Evolutionary conservation across 2,329 filamentous ascomycete genomes (phyloP).

Genomic region (Pyrenochaeta sp.): DNA sequence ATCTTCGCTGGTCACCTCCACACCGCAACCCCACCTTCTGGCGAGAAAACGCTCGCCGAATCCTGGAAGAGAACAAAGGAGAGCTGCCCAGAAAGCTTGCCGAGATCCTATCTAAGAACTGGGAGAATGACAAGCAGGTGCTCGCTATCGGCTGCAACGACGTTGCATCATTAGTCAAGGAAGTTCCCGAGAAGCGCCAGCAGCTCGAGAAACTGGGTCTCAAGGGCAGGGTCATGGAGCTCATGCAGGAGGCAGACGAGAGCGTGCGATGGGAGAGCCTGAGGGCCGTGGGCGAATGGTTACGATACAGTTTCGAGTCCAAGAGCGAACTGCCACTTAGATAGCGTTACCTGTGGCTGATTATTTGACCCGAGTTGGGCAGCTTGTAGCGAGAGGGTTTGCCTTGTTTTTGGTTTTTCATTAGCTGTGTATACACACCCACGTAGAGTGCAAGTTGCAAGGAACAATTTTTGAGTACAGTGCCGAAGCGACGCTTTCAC

Average conservation of each 20-base stretch:
- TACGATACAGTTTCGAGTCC: slow-evolving; percentile 66
- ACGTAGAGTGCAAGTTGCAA: slow-evolving; percentile 6
- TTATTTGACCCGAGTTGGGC: too few species aligned
- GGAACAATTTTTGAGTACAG: slow-evolving; percentile 8
- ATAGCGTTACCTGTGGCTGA: too few species aligned
- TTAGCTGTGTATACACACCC: slow-evolving; percentile 7
- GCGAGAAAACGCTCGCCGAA: slow-evolving; percentile 87
- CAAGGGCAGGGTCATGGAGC: slow-evolving; percentile 88
- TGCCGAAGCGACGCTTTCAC: slow-evolving; percentile 1
- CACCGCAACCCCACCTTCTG: slow-evolving; percentile 88
- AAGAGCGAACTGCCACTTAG: slow-evolving; percentile 42
- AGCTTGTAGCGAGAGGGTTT: too few species aligned
- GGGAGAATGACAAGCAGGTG: slow-evolving; percentile 86
- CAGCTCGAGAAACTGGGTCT: slow-evolving; percentile 84
- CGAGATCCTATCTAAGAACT: slow-evolving; percentile 82
- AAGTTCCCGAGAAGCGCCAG: slow-evolving; percentile 82
- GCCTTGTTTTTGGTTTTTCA: neutral
- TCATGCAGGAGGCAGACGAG: slow-evolving; percentile 91
- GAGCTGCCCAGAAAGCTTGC: slow-evolving; percentile 80
- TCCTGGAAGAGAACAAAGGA: slow-evolving; percentile 83
- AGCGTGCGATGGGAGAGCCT: slow-evolving; percentile 92
- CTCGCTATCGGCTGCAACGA: slow-evolving; percentile 94
- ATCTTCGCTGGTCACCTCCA: slow-evolving; percentile 90
- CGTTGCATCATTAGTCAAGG: slow-evolving; percentile 85
- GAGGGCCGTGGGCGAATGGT: slow-evolving; percentile 80